These are phyloP conservation scores for Boletus rubropictus DNA, from an alignment of 768 basidiomycete species.

Conservation along the genomic window DNA sequence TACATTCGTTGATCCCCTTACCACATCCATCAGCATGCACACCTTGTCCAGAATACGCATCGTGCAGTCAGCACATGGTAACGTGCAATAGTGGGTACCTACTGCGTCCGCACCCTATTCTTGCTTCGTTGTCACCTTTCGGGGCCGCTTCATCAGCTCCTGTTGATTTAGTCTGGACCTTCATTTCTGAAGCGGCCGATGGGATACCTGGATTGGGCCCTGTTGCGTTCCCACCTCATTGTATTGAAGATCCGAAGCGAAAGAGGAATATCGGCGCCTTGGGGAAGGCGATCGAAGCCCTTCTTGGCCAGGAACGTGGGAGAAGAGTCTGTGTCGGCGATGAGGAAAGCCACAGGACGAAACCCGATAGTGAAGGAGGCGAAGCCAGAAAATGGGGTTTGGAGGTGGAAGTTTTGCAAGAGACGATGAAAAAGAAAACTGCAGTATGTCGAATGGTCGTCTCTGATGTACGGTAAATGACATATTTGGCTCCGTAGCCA, in stretches of 20 bases:
- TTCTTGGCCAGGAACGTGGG: slow-evolving; percentile 60
- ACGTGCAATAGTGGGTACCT: slow-evolving; percentile 66
- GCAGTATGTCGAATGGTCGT: slow-evolving; percentile 37
- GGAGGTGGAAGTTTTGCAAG: slow-evolving; percentile 51
- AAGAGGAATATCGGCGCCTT: slow-evolving; percentile 68
- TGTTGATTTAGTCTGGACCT: slow-evolving; percentile 40
- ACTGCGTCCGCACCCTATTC: slow-evolving; percentile 54
- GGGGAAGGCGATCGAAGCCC: slow-evolving; percentile 64
- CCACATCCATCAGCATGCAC: slow-evolving; percentile 61
- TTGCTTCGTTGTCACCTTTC: slow-evolving; percentile 41
- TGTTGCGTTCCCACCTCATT: slow-evolving; percentile 69
- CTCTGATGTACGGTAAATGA: slow-evolving; percentile 13
- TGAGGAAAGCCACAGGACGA: slow-evolving; percentile 18
- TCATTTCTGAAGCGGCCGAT: slow-evolving; percentile 45
- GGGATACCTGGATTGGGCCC: slow-evolving; percentile 76
- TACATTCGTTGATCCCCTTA: slow-evolving; percentile 49
- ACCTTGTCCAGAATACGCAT: slow-evolving; percentile 65
- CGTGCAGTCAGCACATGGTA: slow-evolving; percentile 51
- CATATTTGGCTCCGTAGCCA: slow-evolving; percentile 36
- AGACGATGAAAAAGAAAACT: slow-evolving; percentile 52
- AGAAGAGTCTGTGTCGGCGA: slow-evolving; percentile 58
- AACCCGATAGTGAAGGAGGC: slow-evolving; percentile 48
- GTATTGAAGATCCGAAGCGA: slow-evolving; percentile 71
- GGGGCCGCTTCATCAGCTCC: slow-evolving; percentile 35
- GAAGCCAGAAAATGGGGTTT: slow-evolving; percentile 78